A percentile compares a stretch with the other conserved stretches of the same genome.
phyloP scores from a whole-genome alignment of 169 alveolate species.

The Plasmodium ovale region DNA sequence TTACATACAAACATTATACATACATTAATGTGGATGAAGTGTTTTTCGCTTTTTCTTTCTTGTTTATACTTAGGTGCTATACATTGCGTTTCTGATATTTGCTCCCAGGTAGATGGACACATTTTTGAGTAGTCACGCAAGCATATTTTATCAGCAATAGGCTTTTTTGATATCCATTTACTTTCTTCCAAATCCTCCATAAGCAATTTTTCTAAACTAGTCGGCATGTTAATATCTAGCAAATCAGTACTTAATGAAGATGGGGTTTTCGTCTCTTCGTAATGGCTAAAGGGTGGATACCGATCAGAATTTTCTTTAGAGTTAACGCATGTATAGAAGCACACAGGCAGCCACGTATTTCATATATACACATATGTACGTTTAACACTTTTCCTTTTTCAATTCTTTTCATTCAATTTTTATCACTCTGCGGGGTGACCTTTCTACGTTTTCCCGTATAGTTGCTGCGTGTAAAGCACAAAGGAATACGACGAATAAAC shows the following conservation, averaged over 20 bases:
- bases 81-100: constrained; percentile 65
- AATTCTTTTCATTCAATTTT: too few relatives aligned
- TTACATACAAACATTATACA: constrained; percentile 9
- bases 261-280: constrained; percentile 43
- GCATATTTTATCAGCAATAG: constrained; percentile 56
- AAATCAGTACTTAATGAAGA: constrained; percentile 60
- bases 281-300: constrained; percentile 65
- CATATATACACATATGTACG: too few relatives aligned
- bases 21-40: neutral
- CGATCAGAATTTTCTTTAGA: too few relatives aligned
- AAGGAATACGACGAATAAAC: too few relatives aligned
- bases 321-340: neutral
- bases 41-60: neutral
- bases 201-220: constrained; percentile 30
- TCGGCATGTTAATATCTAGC: constrained; percentile 48
- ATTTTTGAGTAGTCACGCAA: constrained; percentile 58
- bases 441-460: constrained; percentile 51
- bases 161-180: constrained; percentile 58
- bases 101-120: constrained; percentile 68
- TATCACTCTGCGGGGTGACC: constrained; percentile 15
- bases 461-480: constrained; percentile 1
- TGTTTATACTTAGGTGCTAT: constrained; percentile 47
- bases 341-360: too few relatives aligned
- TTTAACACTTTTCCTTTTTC: too few relatives aligned
- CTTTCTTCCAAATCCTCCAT: constrained; percentile 67